Base-by-base conservation (phyloP, 306 rosid species). In the Quercus wislizeni region DNA sequence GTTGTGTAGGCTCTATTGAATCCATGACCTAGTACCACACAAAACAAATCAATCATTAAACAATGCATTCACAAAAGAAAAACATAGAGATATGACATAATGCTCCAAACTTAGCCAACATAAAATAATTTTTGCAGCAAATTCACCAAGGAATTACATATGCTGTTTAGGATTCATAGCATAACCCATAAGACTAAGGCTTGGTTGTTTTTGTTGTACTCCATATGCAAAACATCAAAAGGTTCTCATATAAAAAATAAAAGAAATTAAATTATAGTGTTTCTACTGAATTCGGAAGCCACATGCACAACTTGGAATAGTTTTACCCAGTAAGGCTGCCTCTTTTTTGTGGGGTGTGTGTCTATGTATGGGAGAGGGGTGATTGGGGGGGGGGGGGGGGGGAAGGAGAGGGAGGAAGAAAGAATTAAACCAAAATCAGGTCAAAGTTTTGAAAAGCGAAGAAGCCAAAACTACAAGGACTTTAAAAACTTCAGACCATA, bases 391-490 rank as follows among this genome's bases (percentile, higher is more conserved):
- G 63, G 55, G 65, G 23, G 52, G 52, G 6, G 21, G 4, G 23
- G 5, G 4, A 58, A 58, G 11, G 10, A 2, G 18, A 18, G 19
- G 27, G 71, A 68, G 23, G 28, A n/a, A 43, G 5, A 55, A 33
- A 25, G 61, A 8, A 61, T 33, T 4, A 71, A 64, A 51, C 54
- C 33, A 28, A 74, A 63, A 74, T 35, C 63, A 58, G 35, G 4
- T 75, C 67, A 38, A 54, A 51, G 62, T 72, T 68, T 55, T 51
- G 49, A 57, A 61, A 79, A 71, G 65, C 14, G 9, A 63, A 30
- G 18, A 63, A 63, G 43, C 19, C n/a, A 15, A 65, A 23, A 46
- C 74, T 4, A 12, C 62, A 61, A 73, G 73, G 76, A 71, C 54
- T 71, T 68, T 46, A 68, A 41, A 46, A 76, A 70, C 21, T 71